Evolutionary conservation across 208 protist genomes (phyloP).

Genomic region (Trypanosomatidae sp.): DNA sequence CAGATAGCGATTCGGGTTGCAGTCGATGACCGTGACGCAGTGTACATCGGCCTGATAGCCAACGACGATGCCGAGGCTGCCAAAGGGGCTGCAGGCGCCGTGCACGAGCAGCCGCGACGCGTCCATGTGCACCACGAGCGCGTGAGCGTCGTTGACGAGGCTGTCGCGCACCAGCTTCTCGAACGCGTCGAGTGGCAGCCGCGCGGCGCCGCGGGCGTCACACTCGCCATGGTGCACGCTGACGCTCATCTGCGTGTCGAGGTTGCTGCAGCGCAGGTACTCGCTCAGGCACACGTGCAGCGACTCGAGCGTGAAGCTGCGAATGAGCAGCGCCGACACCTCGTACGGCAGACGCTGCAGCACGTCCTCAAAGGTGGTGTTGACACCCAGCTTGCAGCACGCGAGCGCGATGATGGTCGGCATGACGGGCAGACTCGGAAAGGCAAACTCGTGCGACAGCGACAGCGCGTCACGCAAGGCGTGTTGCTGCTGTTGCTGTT

Average conservation of each 20-base stretch:
- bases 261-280: conserved; percentile 25
- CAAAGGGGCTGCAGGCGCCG: conserved; percentile 55
- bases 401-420: conserved; percentile 72
- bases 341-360: conserved; percentile 61
- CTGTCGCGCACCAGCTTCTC: conserved; percentile 24
- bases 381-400: conserved; percentile 32
- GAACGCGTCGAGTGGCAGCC: conserved; percentile 26
- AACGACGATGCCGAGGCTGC: conserved; percentile 51
- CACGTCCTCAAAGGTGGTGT: conserved; percentile 68
- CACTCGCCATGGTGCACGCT: conserved; percentile 42
- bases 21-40: conserved; percentile 47
- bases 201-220: conserved; percentile 10
- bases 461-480: background rate
- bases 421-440: conserved; percentile 51
- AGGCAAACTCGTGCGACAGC: conserved; percentile 28
- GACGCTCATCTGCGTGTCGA: conserved; percentile 24
- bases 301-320: conserved; percentile 63
- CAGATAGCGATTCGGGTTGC: conserved; percentile 65
- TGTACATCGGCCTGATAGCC: conserved; percentile 29
- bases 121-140: conserved; percentile 53
- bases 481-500: too few relatives aligned
- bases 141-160: conserved; percentile 8
- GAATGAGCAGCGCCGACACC: conserved; percentile 56
- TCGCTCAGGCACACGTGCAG: conserved; percentile 51
- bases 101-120: conserved; percentile 33